Base-by-base conservation (phyloP, 2,329 filamentous ascomycete species). In the Dothistroma septosporum region DNA sequence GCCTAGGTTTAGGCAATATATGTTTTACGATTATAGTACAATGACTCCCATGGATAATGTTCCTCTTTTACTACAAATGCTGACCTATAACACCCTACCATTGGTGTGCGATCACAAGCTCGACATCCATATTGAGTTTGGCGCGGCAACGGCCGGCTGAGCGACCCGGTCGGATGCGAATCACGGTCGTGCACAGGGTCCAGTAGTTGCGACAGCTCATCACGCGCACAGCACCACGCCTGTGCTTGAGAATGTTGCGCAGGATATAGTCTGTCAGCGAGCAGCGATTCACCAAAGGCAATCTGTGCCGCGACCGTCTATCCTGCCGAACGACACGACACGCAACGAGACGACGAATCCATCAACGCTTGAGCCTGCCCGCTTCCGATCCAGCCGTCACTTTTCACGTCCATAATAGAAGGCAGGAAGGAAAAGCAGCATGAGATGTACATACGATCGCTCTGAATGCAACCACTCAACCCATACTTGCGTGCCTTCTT, bases 401-500 rank as follows among this genome's bases (percentile, higher is more conserved):
- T 14, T 16, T 50, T 50, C 22, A 50, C 47, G 4, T 48, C 19
- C 46, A 11, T 11, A 5, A 24, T 11, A 48, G 22, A 12, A 11
- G 21, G 19, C 12, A 31, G 10, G 22, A 12, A 50, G 9, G 21
- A 12, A 19, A 8, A 3, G 31, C 61, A 56, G 53, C 56, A 55
- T 65, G 54, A 58, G 35, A 49, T 48, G 33, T 49, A 21, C 11
- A 4, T 32, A 28, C 14, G 32, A 55, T 50, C 55, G 31, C 50
- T 53, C 58, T 60, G 55, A 62, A 72, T 72, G 69, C 69, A 69
- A 59, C 91, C 94, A 82, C 85, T 97, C 87, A 99, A 99, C 80
- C 94, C 94, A 77, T 97, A 97, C 80, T 85, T 99, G 78, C 88
- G 90, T 83, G 92, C 93, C 83, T 97, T 99, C 87, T 97, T 97